Percentiles rank a stretch among this genome's conserved stretches.
Conservation (phyloP, 257 asterid genomes). For the Knoxia roxburghii region DNA sequence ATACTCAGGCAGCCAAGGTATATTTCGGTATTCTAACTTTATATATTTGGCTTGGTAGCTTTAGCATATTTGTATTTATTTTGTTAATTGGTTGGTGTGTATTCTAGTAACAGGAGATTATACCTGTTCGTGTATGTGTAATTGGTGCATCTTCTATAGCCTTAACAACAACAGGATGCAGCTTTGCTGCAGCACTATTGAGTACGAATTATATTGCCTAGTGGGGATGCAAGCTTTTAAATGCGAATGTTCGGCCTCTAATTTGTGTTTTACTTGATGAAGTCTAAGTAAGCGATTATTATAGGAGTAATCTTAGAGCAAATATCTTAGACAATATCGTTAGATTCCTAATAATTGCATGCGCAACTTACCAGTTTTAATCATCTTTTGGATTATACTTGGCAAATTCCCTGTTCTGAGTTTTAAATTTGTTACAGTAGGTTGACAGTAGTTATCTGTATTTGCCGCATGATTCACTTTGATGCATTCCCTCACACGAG, state of each 20-base stretch:
- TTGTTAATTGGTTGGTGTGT: background rate
- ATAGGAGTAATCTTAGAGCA: background rate
- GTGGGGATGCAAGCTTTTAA: background rate
- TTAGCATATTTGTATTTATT: background rate
- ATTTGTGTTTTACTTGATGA: background rate
- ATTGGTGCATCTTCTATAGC: background rate
- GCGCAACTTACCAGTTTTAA: background rate
- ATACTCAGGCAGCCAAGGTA: slow-evolving; percentile 83
- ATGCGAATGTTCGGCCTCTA: background rate
- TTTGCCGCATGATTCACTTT: background rate
- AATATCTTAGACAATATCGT: background rate
- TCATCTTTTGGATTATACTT: background rate
- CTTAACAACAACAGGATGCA: background rate
- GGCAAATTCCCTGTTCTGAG: background rate
- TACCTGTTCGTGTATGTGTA: background rate
- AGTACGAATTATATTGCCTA: too few relatives aligned
- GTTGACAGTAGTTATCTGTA: background rate
- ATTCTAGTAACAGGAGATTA: background rate
- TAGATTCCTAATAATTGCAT: too few relatives aligned
- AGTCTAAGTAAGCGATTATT: background rate
- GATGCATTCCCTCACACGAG: too few relatives aligned
- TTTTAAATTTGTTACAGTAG: background rate
- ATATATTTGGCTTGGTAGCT: background rate
- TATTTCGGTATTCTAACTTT: background rate
- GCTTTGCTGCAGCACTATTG: background rate